Evolutionary conservation across 2,329 filamentous ascomycete genomes (phyloP), one percentile per base, ranked within the genome.

Genomic region (Cladosporium sp.): DNA sequence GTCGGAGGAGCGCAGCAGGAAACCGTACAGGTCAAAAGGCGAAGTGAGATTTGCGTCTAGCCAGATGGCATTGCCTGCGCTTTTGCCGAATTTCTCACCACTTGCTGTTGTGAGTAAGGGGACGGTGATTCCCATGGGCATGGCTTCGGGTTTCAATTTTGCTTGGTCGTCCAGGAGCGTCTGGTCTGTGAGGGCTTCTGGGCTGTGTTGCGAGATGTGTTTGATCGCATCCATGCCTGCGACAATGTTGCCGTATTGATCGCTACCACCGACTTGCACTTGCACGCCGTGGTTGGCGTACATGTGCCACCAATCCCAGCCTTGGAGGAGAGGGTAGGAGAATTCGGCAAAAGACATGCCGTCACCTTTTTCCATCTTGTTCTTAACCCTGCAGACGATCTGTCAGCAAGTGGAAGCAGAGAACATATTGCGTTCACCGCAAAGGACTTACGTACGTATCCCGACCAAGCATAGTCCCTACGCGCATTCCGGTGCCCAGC

Each of bases 291-390:
- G 82, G 22, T 80, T 79, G 47, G 83, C 80, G 74, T 89, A 95
- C 76, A 97, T 82, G 65, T 89, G 81, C 90, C 90, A 97, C 84
- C 92, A 99, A 72, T 99, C 94, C 88, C 92, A 97, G 20, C 88
- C 91, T 71, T 99, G 94, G 66, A 97, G 84, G 15, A 99, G 76
- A 1, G 95, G 94, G 69, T 99, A 99, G 40, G 86, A 83, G 73
- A 99, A 96, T 71, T 99, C 94, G 35, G 90, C 87, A 66, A 95
- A 89, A 0, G 92, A 95, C 88, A 99, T 93, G 65, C 94, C 95
- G 62, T 94, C 89, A 36, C 91, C 90, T 54, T 86, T 86, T n/a
- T 83, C 82, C 79, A 97, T 81, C 68, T 91, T 90, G 58, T 85
- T 86, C 74, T 91, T 94, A 56, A 95, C 91, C 34, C 84, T 86